A percentile compares a stretch with the other conserved stretches of the same genome.
phyloP scores from a whole-genome alignment of 1,284 basidiomycete genomes.

The Meripilus lineatus region DNA sequence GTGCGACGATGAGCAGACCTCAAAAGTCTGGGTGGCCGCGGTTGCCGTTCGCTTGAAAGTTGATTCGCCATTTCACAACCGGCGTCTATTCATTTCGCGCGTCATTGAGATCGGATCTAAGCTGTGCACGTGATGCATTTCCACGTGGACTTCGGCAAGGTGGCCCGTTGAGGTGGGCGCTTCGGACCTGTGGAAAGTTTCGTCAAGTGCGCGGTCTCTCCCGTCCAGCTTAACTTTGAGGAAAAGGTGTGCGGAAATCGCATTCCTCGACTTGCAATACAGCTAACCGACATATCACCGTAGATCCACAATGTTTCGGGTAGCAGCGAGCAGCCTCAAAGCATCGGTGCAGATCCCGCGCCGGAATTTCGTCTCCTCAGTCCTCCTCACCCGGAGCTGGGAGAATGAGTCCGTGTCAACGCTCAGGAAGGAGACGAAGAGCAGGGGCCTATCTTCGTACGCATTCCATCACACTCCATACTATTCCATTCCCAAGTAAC shows the following conservation, averaged over 20 bases:
- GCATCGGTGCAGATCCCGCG: slow-evolving; percentile 15
- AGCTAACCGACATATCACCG: neutral
- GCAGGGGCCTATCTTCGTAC: slow-evolving; percentile 60
- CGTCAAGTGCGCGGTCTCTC: no score
- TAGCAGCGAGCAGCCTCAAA: slow-evolving; percentile 21
- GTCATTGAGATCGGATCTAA: slow-evolving; percentile 1
- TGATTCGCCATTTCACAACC: neutral
- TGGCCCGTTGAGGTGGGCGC: no score
- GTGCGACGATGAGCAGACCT: slow-evolving; percentile 1
- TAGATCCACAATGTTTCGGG: slow-evolving; percentile 34
- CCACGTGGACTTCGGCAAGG: no score
- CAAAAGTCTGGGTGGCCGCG: neutral
- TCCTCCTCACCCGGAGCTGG: slow-evolving; percentile 61
- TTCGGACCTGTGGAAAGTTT: no score
- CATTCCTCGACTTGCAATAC: no score
- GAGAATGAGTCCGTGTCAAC: slow-evolving; percentile 56
- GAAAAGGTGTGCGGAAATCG: no score
- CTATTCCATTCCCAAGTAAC: neutral
- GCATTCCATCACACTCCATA: slow-evolving; percentile 25
- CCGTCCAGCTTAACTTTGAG: no score
- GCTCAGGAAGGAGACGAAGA: slow-evolving; percentile 61
- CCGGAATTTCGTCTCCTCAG: slow-evolving; percentile 55
- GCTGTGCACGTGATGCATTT: no score
- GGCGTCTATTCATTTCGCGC: neutral
- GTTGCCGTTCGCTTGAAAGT: no score